Evolutionary conservation across 768 basidiomycete genomes (phyloP).

Genomic region (Cystobasidium onofrii): DNA sequence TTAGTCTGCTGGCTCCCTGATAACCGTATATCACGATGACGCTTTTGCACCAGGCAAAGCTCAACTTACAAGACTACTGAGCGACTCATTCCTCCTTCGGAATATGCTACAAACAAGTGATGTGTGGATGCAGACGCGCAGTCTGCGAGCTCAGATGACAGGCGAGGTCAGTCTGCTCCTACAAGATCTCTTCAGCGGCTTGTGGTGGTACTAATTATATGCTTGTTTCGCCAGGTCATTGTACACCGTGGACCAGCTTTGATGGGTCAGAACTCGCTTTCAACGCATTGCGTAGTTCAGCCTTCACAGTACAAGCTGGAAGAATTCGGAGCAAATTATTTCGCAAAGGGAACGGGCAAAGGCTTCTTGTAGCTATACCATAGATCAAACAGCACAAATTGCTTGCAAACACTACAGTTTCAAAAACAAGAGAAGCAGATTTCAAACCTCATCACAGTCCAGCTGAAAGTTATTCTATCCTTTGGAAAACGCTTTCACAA

Average conservation of each 20-base stretch:
- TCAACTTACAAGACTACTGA: not conserved
- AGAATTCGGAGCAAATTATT: slow-evolving; percentile 10
- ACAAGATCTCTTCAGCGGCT: no score
- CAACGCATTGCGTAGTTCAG: not conserved
- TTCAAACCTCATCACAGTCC: no score
- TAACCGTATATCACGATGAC: slow-evolving; percentile 31
- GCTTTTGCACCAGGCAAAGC: slow-evolving; percentile 12
- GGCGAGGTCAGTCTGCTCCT: not conserved
- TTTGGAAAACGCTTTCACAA: no score
- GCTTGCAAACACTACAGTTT: no score
- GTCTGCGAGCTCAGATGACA: slow-evolving; percentile 30
- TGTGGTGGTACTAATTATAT: no score
- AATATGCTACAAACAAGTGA: slow-evolving; percentile 21
- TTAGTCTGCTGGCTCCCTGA: slow-evolving; percentile 17
- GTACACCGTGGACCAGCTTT: slow-evolving; percentile 30
- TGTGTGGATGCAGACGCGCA: slow-evolving; percentile 32
- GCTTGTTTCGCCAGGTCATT: slow-evolving; percentile 16
- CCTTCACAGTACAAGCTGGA: slow-evolving; percentile 35
- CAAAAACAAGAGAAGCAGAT: no score
- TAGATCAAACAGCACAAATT: no score
- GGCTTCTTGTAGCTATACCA: slow-evolving; percentile 28
- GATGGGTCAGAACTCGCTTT: not conserved
- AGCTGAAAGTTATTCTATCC: no score
- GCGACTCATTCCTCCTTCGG: slow-evolving; percentile 30
- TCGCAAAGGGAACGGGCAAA: slow-evolving; percentile 28